phyloP scores from a whole-genome alignment of 345 rosid species.

The Populus davidiana region DNA sequence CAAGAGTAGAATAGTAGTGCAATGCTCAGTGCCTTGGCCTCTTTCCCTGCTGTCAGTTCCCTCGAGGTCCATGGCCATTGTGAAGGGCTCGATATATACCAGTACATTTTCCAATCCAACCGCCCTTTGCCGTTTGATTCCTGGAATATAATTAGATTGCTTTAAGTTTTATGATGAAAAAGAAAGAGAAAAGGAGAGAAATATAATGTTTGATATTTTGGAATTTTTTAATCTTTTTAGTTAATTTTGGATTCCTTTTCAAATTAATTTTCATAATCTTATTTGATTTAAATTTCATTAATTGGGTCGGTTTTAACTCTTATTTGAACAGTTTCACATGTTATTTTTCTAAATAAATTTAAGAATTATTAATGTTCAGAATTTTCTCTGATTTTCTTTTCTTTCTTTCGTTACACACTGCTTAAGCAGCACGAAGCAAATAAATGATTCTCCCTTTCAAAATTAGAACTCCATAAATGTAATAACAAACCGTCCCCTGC shows the following conservation, averaged over 20 bases:
- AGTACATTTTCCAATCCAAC: constrained; percentile 31
- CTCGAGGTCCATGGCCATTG: constrained; percentile 73
- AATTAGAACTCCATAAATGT: not conserved
- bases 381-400: no score
- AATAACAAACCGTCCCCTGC: constrained; percentile 54
- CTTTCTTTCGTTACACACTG: no score
- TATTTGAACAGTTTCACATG: no score
- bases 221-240: no score
- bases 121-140: constrained; percentile 62
- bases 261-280: no score
- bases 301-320: no score
- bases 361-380: no score
- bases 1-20: not conserved
- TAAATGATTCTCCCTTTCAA: not conserved
- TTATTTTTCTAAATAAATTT: no score
- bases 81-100: constrained; percentile 56
- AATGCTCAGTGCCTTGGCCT: no score
- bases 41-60: constrained; percentile 77
- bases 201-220: no score
- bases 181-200: not conserved
- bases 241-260: no score
- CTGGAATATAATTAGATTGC: constrained; percentile 30
- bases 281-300: no score
- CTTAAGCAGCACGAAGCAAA: not conserved
- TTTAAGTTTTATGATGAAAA: not conserved